Percentiles rank a stretch among this genome's conserved stretches.
Conservation (phyloP, 441 rosid species). For the Erodium texanum region DNA sequence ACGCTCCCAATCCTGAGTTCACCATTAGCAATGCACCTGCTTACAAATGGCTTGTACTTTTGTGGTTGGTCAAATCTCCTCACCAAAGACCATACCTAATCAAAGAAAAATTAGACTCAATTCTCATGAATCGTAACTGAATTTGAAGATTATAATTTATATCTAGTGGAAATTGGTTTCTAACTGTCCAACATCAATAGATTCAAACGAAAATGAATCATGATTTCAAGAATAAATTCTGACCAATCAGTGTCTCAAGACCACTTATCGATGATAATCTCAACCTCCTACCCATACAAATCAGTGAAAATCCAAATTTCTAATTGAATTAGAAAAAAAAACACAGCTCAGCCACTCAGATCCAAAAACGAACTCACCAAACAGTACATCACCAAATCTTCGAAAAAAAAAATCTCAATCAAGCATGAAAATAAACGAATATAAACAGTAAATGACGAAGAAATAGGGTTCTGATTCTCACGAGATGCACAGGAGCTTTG, state of each 20-base stretch:
- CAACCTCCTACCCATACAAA: neutral
- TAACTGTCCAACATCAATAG: neutral
- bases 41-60: conserved; percentile 22
- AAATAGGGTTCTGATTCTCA: conserved; percentile 11
- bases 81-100: conserved; percentile 20
- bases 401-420: neutral
- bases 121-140: neutral
- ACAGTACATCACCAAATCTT: neutral
- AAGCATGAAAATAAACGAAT: neutral
- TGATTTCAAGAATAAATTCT: neutral
- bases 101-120: neutral
- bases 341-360: conserved; percentile 4
- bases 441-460: neutral
- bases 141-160: neutral
- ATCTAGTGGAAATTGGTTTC: neutral
- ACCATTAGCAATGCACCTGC: conserved; percentile 19
- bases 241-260: neutral
- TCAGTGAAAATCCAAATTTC: neutral
- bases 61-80: conserved; percentile 23
- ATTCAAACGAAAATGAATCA: neutral
- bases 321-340: neutral
- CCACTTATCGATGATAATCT: neutral
- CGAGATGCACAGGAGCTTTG: conserved; percentile 40
- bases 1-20: conserved; percentile 22
- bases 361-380: neutral